Conservation (phyloP, 2,329 filamentous ascomycete species). For the Stagonosporopsis tanaceti region DNA sequence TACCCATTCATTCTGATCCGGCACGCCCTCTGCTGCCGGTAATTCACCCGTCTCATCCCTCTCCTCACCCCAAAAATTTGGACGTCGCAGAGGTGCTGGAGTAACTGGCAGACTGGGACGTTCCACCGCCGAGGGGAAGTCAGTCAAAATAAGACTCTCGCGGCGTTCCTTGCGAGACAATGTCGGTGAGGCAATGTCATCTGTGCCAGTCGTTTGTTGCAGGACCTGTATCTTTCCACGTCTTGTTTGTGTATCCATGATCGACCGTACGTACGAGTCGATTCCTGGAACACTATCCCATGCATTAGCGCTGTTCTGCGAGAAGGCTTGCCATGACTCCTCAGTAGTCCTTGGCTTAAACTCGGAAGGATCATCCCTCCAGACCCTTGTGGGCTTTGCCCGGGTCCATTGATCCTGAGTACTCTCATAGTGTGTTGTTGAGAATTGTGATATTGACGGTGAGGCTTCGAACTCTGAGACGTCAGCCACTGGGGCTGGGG, state of each 20-base stretch:
- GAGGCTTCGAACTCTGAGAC: conserved; percentile 36
- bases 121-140: conserved; percentile 85
- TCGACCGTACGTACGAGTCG: conserved; percentile 80
- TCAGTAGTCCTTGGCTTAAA: conserved; percentile 46
- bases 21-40: conserved; percentile 82
- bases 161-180: conserved; percentile 51
- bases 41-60: conserved; percentile 66
- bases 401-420: conserved; percentile 19
- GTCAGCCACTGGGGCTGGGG: conserved; percentile 16
- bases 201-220: conserved; percentile 32
- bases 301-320: conserved; percentile 73
- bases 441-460: conserved; percentile 35
- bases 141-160: conserved; percentile 75
- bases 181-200: conserved; percentile 45
- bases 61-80: conserved; percentile 72
- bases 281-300: conserved; percentile 95
- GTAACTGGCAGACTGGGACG: conserved; percentile 90
- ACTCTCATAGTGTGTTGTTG: conserved; percentile 42
- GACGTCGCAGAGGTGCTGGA: conserved; percentile 77
- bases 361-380: conserved; percentile 11
- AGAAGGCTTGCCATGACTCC: conserved; percentile 76
- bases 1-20: conserved; percentile 92
- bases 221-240: conserved; percentile 57
- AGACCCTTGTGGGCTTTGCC: conserved; percentile 17
- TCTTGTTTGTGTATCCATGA: conserved; percentile 68